Percentiles rank a stretch among this genome's conserved stretches.
These are phyloP conservation scores for Citrus sp. DNA, from an alignment of 345 rosid species.

Conservation along the genomic window DNA sequence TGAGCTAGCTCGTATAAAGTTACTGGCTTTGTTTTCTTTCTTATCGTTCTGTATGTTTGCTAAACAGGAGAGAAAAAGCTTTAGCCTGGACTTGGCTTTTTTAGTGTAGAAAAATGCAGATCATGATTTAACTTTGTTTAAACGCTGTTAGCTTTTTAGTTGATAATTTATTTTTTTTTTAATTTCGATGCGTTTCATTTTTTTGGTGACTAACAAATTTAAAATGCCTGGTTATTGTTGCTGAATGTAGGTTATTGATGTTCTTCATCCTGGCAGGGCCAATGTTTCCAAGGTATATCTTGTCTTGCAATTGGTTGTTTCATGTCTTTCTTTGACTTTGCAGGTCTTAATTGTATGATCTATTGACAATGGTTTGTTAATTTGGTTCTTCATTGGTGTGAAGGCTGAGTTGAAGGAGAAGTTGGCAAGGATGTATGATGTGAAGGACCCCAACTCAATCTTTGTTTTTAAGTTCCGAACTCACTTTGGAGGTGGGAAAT, in stretches of 20 bases:
- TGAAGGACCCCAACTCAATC: constrained; percentile 83
- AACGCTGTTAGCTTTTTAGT: neutral
- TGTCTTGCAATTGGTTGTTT: neutral
- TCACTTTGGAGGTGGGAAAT: constrained; percentile 98
- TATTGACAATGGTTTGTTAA: neutral
- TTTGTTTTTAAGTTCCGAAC: constrained; percentile 97
- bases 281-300: constrained; percentile 79
- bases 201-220: neutral
- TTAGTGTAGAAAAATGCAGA: neutral
- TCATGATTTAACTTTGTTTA: neutral
- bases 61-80: neutral
- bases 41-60: neutral
- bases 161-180: neutral
- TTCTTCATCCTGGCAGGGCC: constrained; percentile 90
- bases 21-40: neutral
- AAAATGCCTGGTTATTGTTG: neutral
- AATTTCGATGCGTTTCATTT: neutral
- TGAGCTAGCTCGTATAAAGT: neutral
- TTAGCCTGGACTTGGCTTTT: neutral
- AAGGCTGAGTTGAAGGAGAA: constrained; percentile 92
- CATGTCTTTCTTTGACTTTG: neutral
- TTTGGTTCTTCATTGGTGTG: neutral
- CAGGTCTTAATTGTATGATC: neutral
- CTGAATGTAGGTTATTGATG: constrained; percentile 73
- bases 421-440: constrained; percentile 77